These are phyloP conservation scores for Rhodotorula sp. DNA, from an alignment of 1,284 basidiomycete genomes.

Conservation along the genomic window DNA sequence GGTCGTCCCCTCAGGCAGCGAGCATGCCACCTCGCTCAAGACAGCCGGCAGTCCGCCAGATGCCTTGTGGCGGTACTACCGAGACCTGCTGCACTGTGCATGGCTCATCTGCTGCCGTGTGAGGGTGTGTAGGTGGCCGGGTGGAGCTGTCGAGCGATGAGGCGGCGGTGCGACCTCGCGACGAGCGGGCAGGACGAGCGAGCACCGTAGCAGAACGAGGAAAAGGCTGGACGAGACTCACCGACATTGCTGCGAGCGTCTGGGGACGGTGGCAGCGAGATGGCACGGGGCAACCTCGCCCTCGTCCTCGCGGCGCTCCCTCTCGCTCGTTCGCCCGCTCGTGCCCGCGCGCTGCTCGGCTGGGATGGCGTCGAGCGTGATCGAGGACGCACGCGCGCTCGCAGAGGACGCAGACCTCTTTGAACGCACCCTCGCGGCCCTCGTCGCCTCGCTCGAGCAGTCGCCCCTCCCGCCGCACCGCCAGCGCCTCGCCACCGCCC, in stretches of 20 bases:
- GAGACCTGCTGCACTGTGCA: no score
- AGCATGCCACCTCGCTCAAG: no score
- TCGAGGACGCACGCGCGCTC: conserved; percentile 87
- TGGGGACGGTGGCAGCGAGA: background rate
- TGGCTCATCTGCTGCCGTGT: no score
- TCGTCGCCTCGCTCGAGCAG: conserved; percentile 50
- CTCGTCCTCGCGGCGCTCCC: background rate
- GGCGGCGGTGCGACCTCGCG: no score
- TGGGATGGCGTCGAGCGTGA: conserved; percentile 71
- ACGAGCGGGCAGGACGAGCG: no score
- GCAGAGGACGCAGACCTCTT: conserved; percentile 95
- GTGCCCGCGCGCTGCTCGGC: background rate
- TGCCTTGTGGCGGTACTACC: no score
- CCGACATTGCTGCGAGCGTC: conserved; percentile 1
- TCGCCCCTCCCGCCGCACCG: conserved; percentile 35
- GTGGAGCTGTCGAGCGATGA: background rate
- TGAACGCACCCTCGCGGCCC: conserved; percentile 59
- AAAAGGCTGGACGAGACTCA: background rate
- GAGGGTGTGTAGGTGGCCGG: no score
- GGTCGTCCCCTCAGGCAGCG: no score
- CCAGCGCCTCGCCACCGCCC: conserved; percentile 37
- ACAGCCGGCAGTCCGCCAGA: no score
- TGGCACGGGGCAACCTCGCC: background rate
- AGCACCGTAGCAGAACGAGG: background rate
- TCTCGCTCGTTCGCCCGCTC: background rate